Evolutionary conservation across 2,329 filamentous ascomycete species (phyloP), one percentile per base, ranked within the genome.

Genomic region (Penicillium sclerotiorum): DNA sequence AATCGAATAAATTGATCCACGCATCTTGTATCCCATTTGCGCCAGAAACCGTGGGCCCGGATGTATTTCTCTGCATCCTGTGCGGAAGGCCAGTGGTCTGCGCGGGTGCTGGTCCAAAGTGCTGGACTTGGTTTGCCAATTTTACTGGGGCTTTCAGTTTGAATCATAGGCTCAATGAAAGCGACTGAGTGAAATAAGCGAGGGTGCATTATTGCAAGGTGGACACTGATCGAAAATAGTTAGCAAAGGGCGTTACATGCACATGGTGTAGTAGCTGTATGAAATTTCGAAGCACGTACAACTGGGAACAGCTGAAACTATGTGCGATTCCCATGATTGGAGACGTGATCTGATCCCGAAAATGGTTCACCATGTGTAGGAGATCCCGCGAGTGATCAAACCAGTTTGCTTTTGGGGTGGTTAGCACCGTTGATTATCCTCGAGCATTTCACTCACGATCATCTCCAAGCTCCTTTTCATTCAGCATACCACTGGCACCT

Each of bases 141-240:
- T 13, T 37, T 37, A 20, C 35, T 37, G 18, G 35, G 35, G 13
- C 8, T 37, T 37, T 37, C 35, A 5, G 3, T 37, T 37, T 37
- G 35, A 37, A 37, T 37, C 35, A 37, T 37, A 3, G 35, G 35
- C 5, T 37, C 35, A 18, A 37, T 18, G 35, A 37, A 37, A 37
- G 18, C 7, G 18, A 37, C 15, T 13, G 35, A 37, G 15, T 37
- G 35, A 21, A 37, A 37, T 21, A 37, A 21, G 15, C 35, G 35
- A 37, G 35, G 15, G 13, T 37, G 35, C 35, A 37, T 37, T 37
- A 37, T 37, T 37, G 35, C 20, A 21, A 37, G 35, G 35, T 37
- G 35, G 21, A 37, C 15, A 11, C 35, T 37, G 35, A 21, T 37
- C 17, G 21, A 37, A 7, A 7, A 37, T 37, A 21, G 35, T 37